These are phyloP conservation scores for Linnemannia elongata DNA, from an alignment of 192 early-diverging fungal species.

Conservation along the genomic window DNA sequence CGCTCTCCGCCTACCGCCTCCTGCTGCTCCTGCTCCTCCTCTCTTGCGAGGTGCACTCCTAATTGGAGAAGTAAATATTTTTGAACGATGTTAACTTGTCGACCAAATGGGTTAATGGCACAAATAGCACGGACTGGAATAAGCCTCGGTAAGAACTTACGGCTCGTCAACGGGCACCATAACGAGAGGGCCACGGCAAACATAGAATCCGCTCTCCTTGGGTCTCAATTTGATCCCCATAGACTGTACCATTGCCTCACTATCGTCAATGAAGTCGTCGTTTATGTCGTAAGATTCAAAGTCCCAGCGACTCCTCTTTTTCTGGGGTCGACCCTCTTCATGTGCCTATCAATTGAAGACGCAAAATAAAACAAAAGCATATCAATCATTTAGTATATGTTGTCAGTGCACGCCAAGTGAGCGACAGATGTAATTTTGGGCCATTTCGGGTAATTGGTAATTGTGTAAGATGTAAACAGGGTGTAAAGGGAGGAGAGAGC, in stretches of 20 bases:
- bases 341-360: neutral
- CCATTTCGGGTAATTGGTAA: neutral
- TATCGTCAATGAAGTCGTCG: constrained; percentile 74
- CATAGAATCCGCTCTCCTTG: constrained; percentile 65
- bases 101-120: no score
- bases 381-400: neutral
- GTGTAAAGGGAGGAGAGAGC: neutral
- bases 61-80: neutral
- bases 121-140: no score
- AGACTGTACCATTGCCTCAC: constrained; percentile 62
- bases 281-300: constrained; percentile 64
- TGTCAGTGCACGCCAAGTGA: neutral
- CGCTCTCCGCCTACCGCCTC: neutral
- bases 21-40: neutral
- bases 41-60: neutral
- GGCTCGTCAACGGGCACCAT: constrained; percentile 37
- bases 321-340: constrained; percentile 1
- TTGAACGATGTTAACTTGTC: neutral
- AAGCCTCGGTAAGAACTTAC: constrained; percentile 13
- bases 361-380: neutral
- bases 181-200: constrained; percentile 61
- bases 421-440: neutral
- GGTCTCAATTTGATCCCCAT: constrained; percentile 51
- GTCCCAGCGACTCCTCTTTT: constrained; percentile 50
- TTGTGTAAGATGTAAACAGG: neutral